Percentiles rank a stretch among this genome's conserved stretches.
These are phyloP conservation scores for Rhizopogon salebrosus DNA, from an alignment of 768 basidiomycete genomes.

Conservation along the genomic window DNA sequence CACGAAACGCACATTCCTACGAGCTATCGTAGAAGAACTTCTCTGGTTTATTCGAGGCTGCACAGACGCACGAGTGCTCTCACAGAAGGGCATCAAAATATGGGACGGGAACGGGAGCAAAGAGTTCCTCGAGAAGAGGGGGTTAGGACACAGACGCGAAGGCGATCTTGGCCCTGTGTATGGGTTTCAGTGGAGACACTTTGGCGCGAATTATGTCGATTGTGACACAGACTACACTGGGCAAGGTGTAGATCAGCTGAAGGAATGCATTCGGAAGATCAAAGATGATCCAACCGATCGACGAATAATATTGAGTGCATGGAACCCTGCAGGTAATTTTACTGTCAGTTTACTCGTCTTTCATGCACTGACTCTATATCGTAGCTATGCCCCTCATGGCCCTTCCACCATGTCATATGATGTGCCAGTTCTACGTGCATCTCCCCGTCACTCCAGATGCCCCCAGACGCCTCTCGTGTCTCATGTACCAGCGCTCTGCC, in stretches of 20 bases:
- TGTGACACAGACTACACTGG: constrained; percentile 74
- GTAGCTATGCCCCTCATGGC: constrained; percentile 93
- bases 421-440: constrained; percentile 98
- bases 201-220: constrained; percentile 78
- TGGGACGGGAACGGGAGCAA: constrained; percentile 97
- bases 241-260: constrained; percentile 88
- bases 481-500: constrained; percentile 97
- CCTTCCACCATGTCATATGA: constrained; percentile 96
- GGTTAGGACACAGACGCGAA: constrained; percentile 77
- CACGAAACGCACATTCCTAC: constrained; percentile 90
- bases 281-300: constrained; percentile 90
- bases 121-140: constrained; percentile 79
- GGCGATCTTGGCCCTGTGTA: constrained; percentile 97
- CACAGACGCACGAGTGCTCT: constrained; percentile 75
- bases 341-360: not conserved
- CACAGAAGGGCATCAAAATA: constrained; percentile 83
- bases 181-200: constrained; percentile 96
- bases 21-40: constrained; percentile 89
- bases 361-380: not conserved
- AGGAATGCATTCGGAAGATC: constrained; percentile 88
- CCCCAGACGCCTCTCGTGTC: constrained; percentile 79
- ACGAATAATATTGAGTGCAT: constrained; percentile 90
- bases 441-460: constrained; percentile 52
- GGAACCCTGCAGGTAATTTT: constrained; percentile 90
- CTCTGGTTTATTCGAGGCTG: constrained; percentile 89